Percentiles rank a stretch among this genome's conserved stretches.
phyloP scores from a whole-genome alignment of 306 rosid genomes.

The Astragalus membranaceus region DNA sequence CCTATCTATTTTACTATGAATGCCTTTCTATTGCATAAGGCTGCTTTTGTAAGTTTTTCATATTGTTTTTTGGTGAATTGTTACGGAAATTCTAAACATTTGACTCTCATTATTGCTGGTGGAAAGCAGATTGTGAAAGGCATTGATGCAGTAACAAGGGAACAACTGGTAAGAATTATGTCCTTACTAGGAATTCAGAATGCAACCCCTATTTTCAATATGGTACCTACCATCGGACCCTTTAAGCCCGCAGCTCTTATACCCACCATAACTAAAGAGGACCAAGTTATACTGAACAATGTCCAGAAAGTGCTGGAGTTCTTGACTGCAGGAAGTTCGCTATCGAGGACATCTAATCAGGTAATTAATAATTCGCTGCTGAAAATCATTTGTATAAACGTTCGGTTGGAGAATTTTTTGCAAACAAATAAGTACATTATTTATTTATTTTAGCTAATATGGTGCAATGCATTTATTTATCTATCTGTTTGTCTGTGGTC shows the following conservation, averaged over 20 bases:
- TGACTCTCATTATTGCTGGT: slow-evolving; percentile 15
- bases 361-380: slow-evolving; percentile 33
- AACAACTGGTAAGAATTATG: slow-evolving; percentile 73
- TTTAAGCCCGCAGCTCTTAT: slow-evolving; percentile 72
- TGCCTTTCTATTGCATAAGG: background rate
- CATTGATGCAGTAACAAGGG: slow-evolving; percentile 92
- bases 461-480: background rate
- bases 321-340: slow-evolving; percentile 81
- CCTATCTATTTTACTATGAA: background rate
- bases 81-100: background rate
- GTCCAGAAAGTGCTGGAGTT: slow-evolving; percentile 79
- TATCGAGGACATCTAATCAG: slow-evolving; percentile 56
- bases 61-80: background rate
- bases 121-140: slow-evolving; percentile 84
- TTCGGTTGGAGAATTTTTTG: background rate
- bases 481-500: slow-evolving; percentile 20
- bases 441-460: background rate
- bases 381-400: background rate
- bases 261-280: slow-evolving; percentile 80
- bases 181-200: slow-evolving; percentile 69
- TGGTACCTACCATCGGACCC: slow-evolving; percentile 83
- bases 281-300: slow-evolving; percentile 81
- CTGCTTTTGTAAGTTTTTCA: background rate
- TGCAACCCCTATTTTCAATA: slow-evolving; percentile 68
- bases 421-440: background rate